phyloP scores from a whole-genome alignment of 2,329 filamentous ascomycete species.

The Aspergillus clavatus region DNA sequence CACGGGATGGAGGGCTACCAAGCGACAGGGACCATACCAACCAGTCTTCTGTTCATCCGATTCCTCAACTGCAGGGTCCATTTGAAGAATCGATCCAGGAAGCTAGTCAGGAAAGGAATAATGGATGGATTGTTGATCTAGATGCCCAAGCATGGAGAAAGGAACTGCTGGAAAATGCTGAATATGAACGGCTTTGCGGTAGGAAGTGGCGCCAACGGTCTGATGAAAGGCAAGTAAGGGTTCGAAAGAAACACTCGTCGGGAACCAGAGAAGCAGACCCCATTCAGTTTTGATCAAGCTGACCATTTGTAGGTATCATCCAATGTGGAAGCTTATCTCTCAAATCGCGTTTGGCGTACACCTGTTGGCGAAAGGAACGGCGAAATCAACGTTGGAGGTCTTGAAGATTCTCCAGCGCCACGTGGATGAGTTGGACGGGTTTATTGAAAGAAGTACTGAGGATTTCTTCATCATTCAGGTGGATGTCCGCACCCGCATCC shows the following conservation, averaged over 20 bases:
- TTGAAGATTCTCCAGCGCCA: slow-evolving; percentile 84
- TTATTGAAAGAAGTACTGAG: slow-evolving; percentile 78
- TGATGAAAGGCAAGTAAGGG: slow-evolving; percentile 49
- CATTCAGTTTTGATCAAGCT: not conserved
- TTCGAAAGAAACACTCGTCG: not conserved
- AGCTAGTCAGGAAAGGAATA: slow-evolving; percentile 21
- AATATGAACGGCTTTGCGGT: slow-evolving; percentile 66
- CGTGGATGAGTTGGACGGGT: slow-evolving; percentile 90
- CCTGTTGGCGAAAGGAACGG: slow-evolving; percentile 74
- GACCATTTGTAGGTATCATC: slow-evolving; percentile 60
- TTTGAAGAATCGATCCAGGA: slow-evolving; percentile 45
- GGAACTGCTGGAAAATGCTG: slow-evolving; percentile 61
- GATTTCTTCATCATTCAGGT: slow-evolving; percentile 73
- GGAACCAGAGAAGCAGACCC: not conserved
- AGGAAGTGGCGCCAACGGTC: slow-evolving; percentile 71
- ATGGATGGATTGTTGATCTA: slow-evolving; percentile 30
- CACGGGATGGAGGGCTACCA: slow-evolving; percentile 1
- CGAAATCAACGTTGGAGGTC: slow-evolving; percentile 83
- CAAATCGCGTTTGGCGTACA: slow-evolving; percentile 95
- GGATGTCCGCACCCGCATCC: slow-evolving; percentile 75
- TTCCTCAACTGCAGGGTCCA: slow-evolving; percentile 40
- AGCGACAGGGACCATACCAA: slow-evolving; percentile 6
- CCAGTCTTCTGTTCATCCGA: slow-evolving; percentile 35
- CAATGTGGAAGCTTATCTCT: slow-evolving; percentile 81
- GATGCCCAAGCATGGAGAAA: slow-evolving; percentile 53